Base-by-base conservation (phyloP, 306 rosid genomes). In the Pyrus pyrifolia region DNA sequence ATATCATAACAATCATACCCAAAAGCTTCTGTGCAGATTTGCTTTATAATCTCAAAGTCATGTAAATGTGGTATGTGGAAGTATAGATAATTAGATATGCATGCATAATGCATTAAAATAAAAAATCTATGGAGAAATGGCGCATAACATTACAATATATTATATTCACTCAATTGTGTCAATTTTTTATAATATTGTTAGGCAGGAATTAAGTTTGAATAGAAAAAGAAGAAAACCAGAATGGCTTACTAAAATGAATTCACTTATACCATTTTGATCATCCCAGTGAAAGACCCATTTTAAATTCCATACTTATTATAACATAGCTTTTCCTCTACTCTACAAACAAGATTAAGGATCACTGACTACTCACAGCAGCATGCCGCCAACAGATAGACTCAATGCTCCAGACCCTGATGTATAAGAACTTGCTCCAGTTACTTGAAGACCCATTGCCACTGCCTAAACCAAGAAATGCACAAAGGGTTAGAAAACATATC, bases 301-400 rank as follows among this genome's bases (percentile, higher is more conserved):
- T 31, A 71, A 9, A 53, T 21, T 29, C 12, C 71, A 11, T 68
- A 72, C 75, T 23, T 52, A 58, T 64, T 67, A 17, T 35, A 55
- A 1, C 40, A 11, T 51, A 67, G 33, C 64, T 57, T 35, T 73
- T 19, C 19, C 27, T n/a, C 55, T 27, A 27, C 51, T 27, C 6
- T 64, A 53, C 31, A 19, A 58, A 19, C 44, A 68, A 80, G 75
- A 72, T 70, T 71, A 29, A 71, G 79, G 80, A 52, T 59, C 46
- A 79, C 74, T 75, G 66, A 74, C 25, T 60, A 90, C 96, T 92
- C 84, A 92, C 97, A 90, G 79, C 71, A 90, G 86, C 87, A 90
- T 88, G 87, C 96, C 92, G 71, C 97, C 97, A 44, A 88, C 87
- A 15, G 97, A 88, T 45, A 92, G 87, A 79, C 83, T 88, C 86